Evolutionary conservation across 108 stramenopile genomes (phyloP), one percentile per base, ranked within the genome.

Genomic region (Nitzschia putrida): DNA sequence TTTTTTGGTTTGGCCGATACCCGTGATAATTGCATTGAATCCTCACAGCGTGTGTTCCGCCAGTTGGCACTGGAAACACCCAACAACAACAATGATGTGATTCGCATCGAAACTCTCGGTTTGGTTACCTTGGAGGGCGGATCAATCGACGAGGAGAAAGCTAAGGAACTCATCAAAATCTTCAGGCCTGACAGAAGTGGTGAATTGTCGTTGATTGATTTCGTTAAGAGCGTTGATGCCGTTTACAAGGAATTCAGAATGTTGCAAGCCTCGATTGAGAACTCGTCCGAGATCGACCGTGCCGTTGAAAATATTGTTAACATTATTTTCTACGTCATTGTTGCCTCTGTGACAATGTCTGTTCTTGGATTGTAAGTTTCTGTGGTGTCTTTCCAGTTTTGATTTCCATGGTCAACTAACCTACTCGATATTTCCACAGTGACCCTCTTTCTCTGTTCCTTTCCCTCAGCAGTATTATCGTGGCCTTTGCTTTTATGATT

Each of bases 161-260:
- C 79, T 12, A 86, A 83, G 57, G 65, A 70, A 11, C 60, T 86
- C 9, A 78, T 86, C 10, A 45, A 66, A 29, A 47, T 88, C 12
- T 85, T 92, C 53, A 83, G 85, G 8, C 91, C 91, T 1, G 82
- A 89, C 40, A 74, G 76, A 43, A 61, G 83, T 44, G 85, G 84
- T 49, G 73, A 72, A 39, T 42, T 91, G 21, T 67, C 63, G 10
- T 20, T 73, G 24, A 29, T 85, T 22, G 80, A 82, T 41, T 85
- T 82, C 61, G 67, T 81, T 38, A 72, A 64, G 58, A 81, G 80
- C 16, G 61, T 85, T 49, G 88, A 92, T 44, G 64, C 64, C 10
- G 79, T 92, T 10, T 92, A 92, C 74, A 88, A 92, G 57, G 70
- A 82, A 50, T 67, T 87, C 29, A 74, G 84, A 23, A 43, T 89